Evolutionary conservation across 2,329 filamentous ascomycete species (phyloP), one percentile per base, ranked within the genome.

Genomic region (Coniochaeta sp.): DNA sequence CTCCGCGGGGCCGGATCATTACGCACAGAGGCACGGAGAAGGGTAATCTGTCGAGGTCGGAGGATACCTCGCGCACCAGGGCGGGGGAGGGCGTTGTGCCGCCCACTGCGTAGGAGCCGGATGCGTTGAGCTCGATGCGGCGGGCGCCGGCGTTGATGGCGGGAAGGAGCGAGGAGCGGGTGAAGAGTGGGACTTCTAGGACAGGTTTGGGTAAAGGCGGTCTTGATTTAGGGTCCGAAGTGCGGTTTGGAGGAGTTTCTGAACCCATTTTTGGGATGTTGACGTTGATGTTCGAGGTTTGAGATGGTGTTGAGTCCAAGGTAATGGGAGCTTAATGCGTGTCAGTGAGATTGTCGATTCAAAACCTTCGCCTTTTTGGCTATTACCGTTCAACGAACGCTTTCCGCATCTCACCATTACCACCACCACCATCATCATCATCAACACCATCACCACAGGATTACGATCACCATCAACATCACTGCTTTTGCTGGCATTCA

Each of bases 111-210:
- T 85, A 85, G 1, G 82, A 84, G 2, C 74, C 77, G 10, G 70
- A 65, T 3, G 75, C 76, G 66, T 84, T 85, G 65, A 86, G 74
- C 67, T 86, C 82, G 56, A 85, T 71, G 47, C 82, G 79, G 3
- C 73, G 69, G 57, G 77, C 80, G 34, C 80, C 80, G n/a, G 73
- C 68, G 26, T 62, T 58, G 47, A 76, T 70, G 9, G 80, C 79
- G 10, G 65, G 62, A 38, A 71, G 64, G 36, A 77, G 79, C 5
- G 74, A 72, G 14, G 63, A 61, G 26, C 74, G 67, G 44, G 79
- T 79, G 69, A 85, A 86, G 65, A 82, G 76, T 59, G 83, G 81
- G 50, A 84, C 73, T 66, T 86, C 83, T 19, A 85, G 75, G 52
- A 32, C 2, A 19, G 54, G 38, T 4, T n/a, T 40, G 4, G 38